Percentiles rank a stretch among this genome's conserved stretches.
phyloP scores from a whole-genome alignment of 2,329 filamentous ascomycete genomes.

The Macroventuria anomochaeta region DNA sequence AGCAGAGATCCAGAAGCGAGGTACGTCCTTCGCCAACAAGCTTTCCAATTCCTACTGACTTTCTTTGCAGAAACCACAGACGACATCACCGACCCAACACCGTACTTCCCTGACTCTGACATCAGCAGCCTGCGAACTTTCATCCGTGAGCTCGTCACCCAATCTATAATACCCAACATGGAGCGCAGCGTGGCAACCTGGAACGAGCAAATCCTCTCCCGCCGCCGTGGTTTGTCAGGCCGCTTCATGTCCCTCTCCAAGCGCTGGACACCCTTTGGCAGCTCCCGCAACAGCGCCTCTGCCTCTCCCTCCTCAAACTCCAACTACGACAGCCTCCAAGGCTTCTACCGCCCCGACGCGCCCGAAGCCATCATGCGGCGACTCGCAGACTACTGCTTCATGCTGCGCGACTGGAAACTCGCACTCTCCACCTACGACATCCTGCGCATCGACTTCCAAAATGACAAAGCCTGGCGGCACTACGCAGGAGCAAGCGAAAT shows the following conservation, averaged over 20 bases:
- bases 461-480: conserved; percentile 96
- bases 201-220: conserved; percentile 97
- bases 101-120: conserved; percentile 91
- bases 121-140: conserved; percentile 87
- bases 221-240: conserved; percentile 84
- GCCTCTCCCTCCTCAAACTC: conserved; percentile 60
- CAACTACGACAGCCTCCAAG: conserved; percentile 79
- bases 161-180: conserved; percentile 95
- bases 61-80: conserved; percentile 65
- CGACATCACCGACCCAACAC: conserved; percentile 72
- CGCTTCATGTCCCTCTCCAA: conserved; percentile 95
- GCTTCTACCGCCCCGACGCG: conserved; percentile 83
- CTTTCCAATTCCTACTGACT: conserved; percentile 19
- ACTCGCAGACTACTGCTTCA: conserved; percentile 92
- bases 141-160: conserved; percentile 91
- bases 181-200: conserved; percentile 87
- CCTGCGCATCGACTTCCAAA: conserved; percentile 84
- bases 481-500: conserved; percentile 96
- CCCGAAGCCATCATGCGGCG: conserved; percentile 93
- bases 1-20: conserved; percentile 70
- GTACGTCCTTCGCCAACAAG: conserved; percentile 43
- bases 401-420: conserved; percentile 95
- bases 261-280: conserved; percentile 83
- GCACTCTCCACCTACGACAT: conserved; percentile 92
- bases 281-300: conserved; percentile 62